These are phyloP conservation scores for Metarhizium sp. DNA, from an alignment of 2,329 filamentous ascomycete species.

Conservation along the genomic window DNA sequence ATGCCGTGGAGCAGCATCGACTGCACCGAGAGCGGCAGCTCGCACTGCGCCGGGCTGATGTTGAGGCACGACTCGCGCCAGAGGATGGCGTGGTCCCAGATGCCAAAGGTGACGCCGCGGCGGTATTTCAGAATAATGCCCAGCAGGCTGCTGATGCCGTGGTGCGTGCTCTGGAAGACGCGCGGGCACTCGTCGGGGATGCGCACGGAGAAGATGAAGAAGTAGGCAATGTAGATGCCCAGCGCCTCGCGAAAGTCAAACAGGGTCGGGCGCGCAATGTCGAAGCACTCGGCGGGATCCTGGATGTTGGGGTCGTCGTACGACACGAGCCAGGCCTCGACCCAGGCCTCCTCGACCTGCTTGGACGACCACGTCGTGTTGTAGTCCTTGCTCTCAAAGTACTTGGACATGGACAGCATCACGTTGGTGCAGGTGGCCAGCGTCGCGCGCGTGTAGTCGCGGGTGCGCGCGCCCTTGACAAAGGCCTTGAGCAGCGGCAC, in stretches of 20 bases:
- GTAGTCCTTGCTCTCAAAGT: constrained; percentile 42
- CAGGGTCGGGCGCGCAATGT: constrained; percentile 24
- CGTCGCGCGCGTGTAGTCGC: constrained; percentile 30
- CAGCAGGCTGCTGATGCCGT: constrained; percentile 51
- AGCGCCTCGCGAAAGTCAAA: constrained; percentile 24
- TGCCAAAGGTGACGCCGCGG: constrained; percentile 48
- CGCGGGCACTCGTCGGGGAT: constrained; percentile 46
- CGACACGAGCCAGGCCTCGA: constrained; percentile 36
- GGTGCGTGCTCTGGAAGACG: constrained; percentile 56
- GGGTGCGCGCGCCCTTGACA: constrained; percentile 39
- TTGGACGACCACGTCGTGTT: constrained; percentile 37
- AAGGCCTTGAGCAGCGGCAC: constrained; percentile 40
- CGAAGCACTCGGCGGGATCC: constrained; percentile 20
- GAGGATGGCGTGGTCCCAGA: constrained; percentile 55
- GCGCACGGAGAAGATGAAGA: constrained; percentile 49
- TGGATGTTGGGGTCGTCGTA: constrained; percentile 30
- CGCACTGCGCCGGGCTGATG: constrained; percentile 38
- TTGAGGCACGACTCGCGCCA: constrained; percentile 48
- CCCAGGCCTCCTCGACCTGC: constrained; percentile 36
- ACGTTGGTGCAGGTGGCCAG: constrained; percentile 36
- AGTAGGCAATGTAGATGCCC: constrained; percentile 30
- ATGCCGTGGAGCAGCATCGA: constrained; percentile 37
- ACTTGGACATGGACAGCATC: constrained; percentile 39
- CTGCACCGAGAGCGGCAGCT: constrained; percentile 37
- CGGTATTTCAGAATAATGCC: constrained; percentile 54